Evolutionary conservation across 257 asterid genomes (phyloP), one percentile per base, ranked within the genome.

Genomic region (Leptodermis oblonga): DNA sequence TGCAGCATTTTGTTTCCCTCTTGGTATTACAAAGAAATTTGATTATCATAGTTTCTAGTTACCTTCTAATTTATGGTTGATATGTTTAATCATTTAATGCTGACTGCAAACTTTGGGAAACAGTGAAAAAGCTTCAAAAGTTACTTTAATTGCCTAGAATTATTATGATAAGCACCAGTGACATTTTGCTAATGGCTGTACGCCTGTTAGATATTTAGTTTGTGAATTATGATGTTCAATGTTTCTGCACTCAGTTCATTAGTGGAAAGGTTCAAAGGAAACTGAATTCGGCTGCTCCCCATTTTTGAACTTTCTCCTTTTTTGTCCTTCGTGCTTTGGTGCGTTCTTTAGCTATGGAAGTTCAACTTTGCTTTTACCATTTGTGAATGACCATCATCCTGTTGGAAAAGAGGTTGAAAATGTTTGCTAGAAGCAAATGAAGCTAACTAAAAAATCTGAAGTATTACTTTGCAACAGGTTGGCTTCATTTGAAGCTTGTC

Each of bases 1-100:
- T 80, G 97, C 97, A 74, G 85, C 88, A 66, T 70, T 91, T 73
- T 88, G 97, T 81, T 91, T 91, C 69, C 99, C 99, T 23, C 86
- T 94, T 52, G 99, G 99, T 93, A 88, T 80, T 58, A 28, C 41
- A 63, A 23, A 58, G 31, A 11, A 18, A 55, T 48, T 36, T n/a
- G 63, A 51, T 48, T 70, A 17, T 28, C 54, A 12, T 65, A 14
- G 23, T 41, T 45, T 30, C 15, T 18, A 12, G 13, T 48, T 58
- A 60, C 15, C 30, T 34, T 45, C 26, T 46, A 66, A 48, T 45
- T 20, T 23, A 15, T 66, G n/a, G 56, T 51, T 4, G 25, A 51
- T 51, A 18, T 14, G 18, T n/a, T 49, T 20, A 1, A 51, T 51
- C 22, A 12, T 12, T 48, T 17, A 46, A 46, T 3, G 53, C 53